Percentiles rank a stretch among this genome's conserved stretches.
Evolutionary conservation across 164 flowering plant species (phyloP).

Genomic region (Vitis riparia): DNA sequence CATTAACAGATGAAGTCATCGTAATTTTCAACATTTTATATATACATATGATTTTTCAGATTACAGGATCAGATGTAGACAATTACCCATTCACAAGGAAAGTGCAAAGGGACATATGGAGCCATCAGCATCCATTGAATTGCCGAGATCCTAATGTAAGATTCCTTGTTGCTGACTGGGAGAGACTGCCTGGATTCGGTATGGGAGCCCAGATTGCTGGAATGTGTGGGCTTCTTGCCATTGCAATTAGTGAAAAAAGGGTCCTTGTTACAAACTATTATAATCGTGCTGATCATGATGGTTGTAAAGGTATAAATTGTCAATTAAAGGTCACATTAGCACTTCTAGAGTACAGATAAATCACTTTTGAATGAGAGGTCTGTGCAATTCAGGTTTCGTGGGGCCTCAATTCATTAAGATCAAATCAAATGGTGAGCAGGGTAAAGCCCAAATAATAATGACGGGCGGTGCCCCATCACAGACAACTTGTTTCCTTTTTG

Average conservation of each 20-base stretch:
- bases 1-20: no score
- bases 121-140: slow-evolving; percentile 79
- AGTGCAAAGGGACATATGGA: slow-evolving; percentile 84
- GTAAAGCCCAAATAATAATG: no score
- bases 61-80: slow-evolving; percentile 80
- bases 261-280: slow-evolving; percentile 81
- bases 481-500: no score
- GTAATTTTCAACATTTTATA: not conserved
- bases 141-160: slow-evolving; percentile 59
- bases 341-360: no score
- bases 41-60: slow-evolving; percentile 34
- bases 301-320: slow-evolving; percentile 64
- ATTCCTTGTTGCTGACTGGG: slow-evolving; percentile 96
- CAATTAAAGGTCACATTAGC: no score
- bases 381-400: no score
- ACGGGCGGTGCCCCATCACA: no score
- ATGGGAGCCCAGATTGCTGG: slow-evolving; percentile 93
- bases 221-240: slow-evolving; percentile 88
- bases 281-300: slow-evolving; percentile 92
- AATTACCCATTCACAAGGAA: slow-evolving; percentile 80
- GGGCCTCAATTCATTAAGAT: no score
- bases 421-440: no score
- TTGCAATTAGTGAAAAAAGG: slow-evolving; percentile 75
- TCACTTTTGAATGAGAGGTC: no score
- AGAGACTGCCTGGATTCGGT: slow-evolving; percentile 79